Evolutionary conservation across 352 stramenopile genomes (phyloP).

Genomic region (Phytophthora pseudosyringae): DNA sequence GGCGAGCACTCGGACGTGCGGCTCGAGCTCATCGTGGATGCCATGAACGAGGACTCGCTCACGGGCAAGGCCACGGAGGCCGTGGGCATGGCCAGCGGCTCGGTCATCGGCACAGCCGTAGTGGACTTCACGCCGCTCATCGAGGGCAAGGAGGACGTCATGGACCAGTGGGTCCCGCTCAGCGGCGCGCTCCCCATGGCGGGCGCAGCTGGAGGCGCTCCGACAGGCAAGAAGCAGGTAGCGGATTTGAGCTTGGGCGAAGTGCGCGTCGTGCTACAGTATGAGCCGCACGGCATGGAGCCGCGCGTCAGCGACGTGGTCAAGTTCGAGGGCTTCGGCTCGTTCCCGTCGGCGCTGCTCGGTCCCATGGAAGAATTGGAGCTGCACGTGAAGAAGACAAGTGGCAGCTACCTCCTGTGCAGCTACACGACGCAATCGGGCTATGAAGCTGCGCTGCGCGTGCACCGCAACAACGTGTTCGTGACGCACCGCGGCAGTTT

Average conservation of each 20-base stretch:
- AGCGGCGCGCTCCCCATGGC: conserved; percentile 44
- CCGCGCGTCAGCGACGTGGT: conserved; percentile 72
- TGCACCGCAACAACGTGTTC: conserved; percentile 85
- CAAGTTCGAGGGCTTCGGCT: conserved; percentile 79
- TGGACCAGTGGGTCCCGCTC: conserved; percentile 82
- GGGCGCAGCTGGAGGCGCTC: neutral
- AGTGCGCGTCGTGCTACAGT: conserved; percentile 80
- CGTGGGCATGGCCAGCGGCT: conserved; percentile 80
- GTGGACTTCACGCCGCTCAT: conserved; percentile 77
- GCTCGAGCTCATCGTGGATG: conserved; percentile 77
- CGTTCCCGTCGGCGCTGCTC: conserved; percentile 73
- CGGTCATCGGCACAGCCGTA: conserved; percentile 71
- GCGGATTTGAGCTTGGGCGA: conserved; percentile 68
- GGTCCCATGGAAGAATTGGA: conserved; percentile 72
- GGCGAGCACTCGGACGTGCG: conserved; percentile 76
- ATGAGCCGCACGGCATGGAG: conserved; percentile 83
- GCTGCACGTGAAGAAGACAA: conserved; percentile 84
- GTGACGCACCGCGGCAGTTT: conserved; percentile 76
- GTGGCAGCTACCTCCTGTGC: conserved; percentile 79
- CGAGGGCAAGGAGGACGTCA: conserved; percentile 80
- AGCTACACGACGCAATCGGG: conserved; percentile 70
- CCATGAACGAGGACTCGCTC: conserved; percentile 85
- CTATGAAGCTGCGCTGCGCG: conserved; percentile 63
- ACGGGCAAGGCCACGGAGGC: conserved; percentile 78
- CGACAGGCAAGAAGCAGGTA: conserved; percentile 47